Evolutionary conservation across 2,329 filamentous ascomycete genomes (phyloP), one percentile per base, ranked within the genome.

Genomic region (Diaporthe destruens): DNA sequence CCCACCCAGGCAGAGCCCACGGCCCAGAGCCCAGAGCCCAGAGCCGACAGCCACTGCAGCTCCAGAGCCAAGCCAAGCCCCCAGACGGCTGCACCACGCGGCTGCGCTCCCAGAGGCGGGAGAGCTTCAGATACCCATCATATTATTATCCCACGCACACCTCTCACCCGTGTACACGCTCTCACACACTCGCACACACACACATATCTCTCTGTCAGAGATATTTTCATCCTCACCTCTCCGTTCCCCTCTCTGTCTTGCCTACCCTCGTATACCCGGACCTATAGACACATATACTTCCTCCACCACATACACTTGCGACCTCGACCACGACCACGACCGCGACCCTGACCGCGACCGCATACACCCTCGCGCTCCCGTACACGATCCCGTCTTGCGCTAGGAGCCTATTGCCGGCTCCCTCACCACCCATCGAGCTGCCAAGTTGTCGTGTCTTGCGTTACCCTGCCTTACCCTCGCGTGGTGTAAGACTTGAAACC

Each of bases 111-210:
- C 44, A 51, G 44, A 65, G 61, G 61, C 61, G 44, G 61, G 61
- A 65, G 44, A 65, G 61, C 61, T 36, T 65, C 61, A 65, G 61
- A 65, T 65, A 65, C 34, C 61, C 44, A 65, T 65, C 61, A 34
- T 51, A 51, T 65, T 65, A 65, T 65, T 65, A 65, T 65, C n/a
- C 61, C 44, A 51, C 61, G 18, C 61, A 51, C 61, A 51, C 36
- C 61, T 65, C 59, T 18, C 49, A 29, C 20, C 61, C 23, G 61
- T 6, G 61, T 65, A 34, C 32, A 51, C 25, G 8, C 25, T 7
- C 39, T 16, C 39, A 42, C 16, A 42, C 9, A 36, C 34, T 9
- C 34, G 34, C 42, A 47, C 39, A 42, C 56, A 44, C 56, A 47
- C 36, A 23, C 29, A 51, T 14, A 51, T 65, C 44, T 51, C 34